Evolutionary conservation across 2,329 filamentous ascomycete genomes (phyloP), one percentile per base, ranked within the genome.

Genomic region (Colletotrichum lupini): DNA sequence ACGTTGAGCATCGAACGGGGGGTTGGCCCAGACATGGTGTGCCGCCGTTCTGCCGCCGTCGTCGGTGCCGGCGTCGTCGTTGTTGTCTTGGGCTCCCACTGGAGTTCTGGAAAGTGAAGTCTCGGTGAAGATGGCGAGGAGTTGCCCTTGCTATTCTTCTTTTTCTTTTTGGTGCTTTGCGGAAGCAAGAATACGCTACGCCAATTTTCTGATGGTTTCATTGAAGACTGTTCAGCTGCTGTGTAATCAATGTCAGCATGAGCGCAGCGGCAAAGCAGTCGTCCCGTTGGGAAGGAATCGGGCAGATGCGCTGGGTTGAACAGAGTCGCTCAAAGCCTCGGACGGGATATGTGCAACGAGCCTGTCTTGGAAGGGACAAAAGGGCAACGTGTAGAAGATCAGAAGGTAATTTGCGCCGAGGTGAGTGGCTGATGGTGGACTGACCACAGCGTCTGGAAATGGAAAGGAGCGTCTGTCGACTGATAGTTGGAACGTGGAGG

Each of bases 1-100:
- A 79, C 67, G 59, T 74, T 75, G 42, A 79, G 77, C 49, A 76
- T 80, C 60, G 77, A 76, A 73, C 75, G 77, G 32, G 74, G 67
- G 55, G 26, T 73, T 28, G 68, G 62, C 24, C 60, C 68, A 68
- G 69, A 35, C 68, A 68, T 75, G 26, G 72, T 67, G 55, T 71
- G 67, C 32, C 73, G 56, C 53, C 68, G 67, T 22, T 55, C 32
- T 65, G 62, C 14, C 24, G 56, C 5, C 35, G 35, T 14, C 35
- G 5, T 16, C 14, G 30, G 30, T 32, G 35, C 11, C 35, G 35
- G 2, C 35, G 35, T 16, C 11, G 35, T 37, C 35, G 35, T 37
- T 2, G 69, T 55, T 16, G 46, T 56, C 19, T 62, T 22, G 16
- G 49, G 22, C 22, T 63, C 46, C 61, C 61, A 63, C 61, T 63